Evolutionary conservation across 305 asterid species (phyloP).

Genomic region (Petunia hybrid): DNA sequence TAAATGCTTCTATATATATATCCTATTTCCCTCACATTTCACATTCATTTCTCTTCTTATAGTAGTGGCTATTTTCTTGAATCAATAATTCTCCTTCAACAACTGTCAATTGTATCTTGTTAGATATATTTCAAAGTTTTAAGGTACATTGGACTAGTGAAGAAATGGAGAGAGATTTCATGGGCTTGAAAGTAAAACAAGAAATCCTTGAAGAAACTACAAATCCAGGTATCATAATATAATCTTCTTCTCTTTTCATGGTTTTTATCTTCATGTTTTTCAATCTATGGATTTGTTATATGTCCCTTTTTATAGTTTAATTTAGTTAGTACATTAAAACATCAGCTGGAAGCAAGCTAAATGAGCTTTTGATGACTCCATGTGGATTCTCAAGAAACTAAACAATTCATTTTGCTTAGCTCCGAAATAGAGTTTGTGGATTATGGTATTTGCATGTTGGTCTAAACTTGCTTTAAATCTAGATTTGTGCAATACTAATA

Average conservation of each 20-base stretch:
- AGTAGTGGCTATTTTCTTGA: not conserved
- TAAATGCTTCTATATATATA: not conserved
- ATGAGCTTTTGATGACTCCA: not conserved
- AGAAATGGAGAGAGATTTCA: slow-evolving; percentile 82
- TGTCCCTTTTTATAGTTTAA: not conserved
- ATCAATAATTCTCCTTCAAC: not conserved
- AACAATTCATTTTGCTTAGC: not conserved
- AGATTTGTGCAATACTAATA: too few relatives aligned
- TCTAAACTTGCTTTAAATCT: not conserved
- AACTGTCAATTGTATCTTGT: not conserved
- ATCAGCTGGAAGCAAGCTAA: not conserved
- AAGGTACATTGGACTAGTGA: not conserved
- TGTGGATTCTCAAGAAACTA: not conserved
- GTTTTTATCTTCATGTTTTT: not conserved
- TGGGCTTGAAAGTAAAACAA: slow-evolving; percentile 72
- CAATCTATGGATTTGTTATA: not conserved
- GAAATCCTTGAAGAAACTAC: slow-evolving; percentile 55
- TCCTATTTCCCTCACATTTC: not conserved
- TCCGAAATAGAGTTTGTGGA: too few relatives aligned
- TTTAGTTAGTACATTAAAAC: not conserved
- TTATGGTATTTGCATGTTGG: not conserved
- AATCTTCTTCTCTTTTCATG: not conserved
- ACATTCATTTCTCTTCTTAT: not conserved
- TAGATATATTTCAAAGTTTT: not conserved
- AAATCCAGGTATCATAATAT: slow-evolving; percentile 53